These are phyloP conservation scores for Dispira parvispora DNA, from an alignment of 192 early-diverging fungal genomes.

Conservation along the genomic window DNA sequence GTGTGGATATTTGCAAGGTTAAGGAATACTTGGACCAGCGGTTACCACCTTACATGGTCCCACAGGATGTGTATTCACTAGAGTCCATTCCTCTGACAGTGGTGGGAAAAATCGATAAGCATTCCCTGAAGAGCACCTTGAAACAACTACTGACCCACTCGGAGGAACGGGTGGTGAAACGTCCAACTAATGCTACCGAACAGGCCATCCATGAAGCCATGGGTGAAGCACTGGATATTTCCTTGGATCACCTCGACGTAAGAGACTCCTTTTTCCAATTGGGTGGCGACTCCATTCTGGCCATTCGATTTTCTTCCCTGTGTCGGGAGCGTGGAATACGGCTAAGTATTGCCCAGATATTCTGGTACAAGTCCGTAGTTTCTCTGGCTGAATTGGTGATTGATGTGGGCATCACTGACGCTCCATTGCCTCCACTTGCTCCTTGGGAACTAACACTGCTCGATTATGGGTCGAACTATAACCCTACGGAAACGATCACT, in stretches of 20 bases:
- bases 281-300: neutral
- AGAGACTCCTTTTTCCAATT: conserved; percentile 4
- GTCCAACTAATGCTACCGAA: neutral
- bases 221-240: neutral
- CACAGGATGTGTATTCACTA: neutral
- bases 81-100: neutral
- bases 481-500: too few species aligned
- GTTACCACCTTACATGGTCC: neutral
- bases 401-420: too few species aligned
- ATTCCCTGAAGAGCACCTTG: neutral
- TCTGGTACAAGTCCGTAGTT: neutral
- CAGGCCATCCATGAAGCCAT: neutral
- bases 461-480: too few species aligned
- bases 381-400: too few species aligned
- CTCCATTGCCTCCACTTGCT: too few species aligned
- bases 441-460: too few species aligned
- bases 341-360: neutral
- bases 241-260: neutral
- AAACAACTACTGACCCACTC: neutral
- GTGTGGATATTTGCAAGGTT: too few species aligned
- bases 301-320: neutral
- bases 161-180: neutral
- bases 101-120: neutral
- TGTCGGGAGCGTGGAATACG: neutral
- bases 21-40: neutral